A percentile compares a stretch with the other conserved stretches of the same genome.
phyloP scores from a whole-genome alignment of 2,329 filamentous ascomycete species.

The Chaetomium globosum region DNA sequence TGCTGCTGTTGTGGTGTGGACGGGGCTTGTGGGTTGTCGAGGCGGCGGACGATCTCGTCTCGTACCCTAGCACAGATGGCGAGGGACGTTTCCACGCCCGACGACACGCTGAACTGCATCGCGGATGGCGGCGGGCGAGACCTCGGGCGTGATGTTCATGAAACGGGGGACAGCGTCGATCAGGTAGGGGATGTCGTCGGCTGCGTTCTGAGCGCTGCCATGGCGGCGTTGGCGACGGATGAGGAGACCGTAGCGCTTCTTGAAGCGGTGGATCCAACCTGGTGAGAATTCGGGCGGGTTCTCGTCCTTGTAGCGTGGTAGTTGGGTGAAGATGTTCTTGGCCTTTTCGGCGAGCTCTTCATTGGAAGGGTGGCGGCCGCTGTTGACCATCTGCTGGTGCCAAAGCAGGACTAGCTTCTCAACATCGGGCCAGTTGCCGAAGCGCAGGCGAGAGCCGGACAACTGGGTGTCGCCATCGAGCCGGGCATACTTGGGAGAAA shows the following conservation, averaged over 20 bases:
- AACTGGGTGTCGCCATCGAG: slow-evolving; percentile 64
- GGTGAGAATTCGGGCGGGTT: slow-evolving; percentile 64
- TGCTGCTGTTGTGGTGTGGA: slow-evolving; percentile 21
- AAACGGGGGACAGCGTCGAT: slow-evolving; percentile 62
- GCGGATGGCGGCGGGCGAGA: slow-evolving; percentile 61
- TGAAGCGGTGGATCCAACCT: slow-evolving; percentile 67
- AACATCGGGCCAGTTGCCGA: slow-evolving; percentile 67
- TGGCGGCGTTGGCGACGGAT: slow-evolving; percentile 59
- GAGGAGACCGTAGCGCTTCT: slow-evolving; percentile 63
- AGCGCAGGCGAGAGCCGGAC: slow-evolving; percentile 63
- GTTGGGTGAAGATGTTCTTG: slow-evolving; percentile 59
- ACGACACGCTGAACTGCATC: slow-evolving; percentile 60
- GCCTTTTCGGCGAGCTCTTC: slow-evolving; percentile 66
- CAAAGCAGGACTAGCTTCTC: slow-evolving; percentile 60
- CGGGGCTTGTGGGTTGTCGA: slow-evolving; percentile 40
- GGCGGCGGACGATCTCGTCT: slow-evolving; percentile 57
- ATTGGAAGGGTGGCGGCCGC: slow-evolving; percentile 62
- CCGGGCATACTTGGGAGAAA: slow-evolving; percentile 64
- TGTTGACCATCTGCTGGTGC: slow-evolving; percentile 56
- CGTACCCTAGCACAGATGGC: slow-evolving; percentile 59
- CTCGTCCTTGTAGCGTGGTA: slow-evolving; percentile 64
- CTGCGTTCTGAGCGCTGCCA: slow-evolving; percentile 52
- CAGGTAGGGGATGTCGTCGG: slow-evolving; percentile 62
- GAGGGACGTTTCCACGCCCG: slow-evolving; percentile 58
- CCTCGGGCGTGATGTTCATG: slow-evolving; percentile 61